phyloP scores from a whole-genome alignment of 768 basidiomycete genomes.

The Collybia nuda region DNA sequence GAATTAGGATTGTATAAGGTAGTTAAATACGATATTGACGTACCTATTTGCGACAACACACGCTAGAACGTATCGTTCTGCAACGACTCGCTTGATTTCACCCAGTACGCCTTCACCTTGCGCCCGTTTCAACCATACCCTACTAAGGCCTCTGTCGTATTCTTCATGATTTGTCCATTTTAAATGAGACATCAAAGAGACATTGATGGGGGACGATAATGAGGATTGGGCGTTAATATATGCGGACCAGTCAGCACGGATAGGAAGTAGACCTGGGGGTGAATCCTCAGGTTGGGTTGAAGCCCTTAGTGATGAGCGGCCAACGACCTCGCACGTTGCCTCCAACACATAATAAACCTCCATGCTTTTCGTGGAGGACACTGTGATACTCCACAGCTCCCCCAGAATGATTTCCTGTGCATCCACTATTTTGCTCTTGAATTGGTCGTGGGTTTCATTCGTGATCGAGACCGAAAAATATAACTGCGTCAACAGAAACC shows the following conservation, averaged over 20 bases:
- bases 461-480: slow-evolving; percentile 61
- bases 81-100: slow-evolving; percentile 43
- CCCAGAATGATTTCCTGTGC: slow-evolving; percentile 50
- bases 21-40: background rate
- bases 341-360: slow-evolving; percentile 61
- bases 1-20: background rate
- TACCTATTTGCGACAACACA: slow-evolving; percentile 76
- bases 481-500: slow-evolving; percentile 62
- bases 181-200: slow-evolving; percentile 39
- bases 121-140: slow-evolving; percentile 55
- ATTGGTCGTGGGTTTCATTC: slow-evolving; percentile 30
- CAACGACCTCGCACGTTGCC: slow-evolving; percentile 73
- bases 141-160: slow-evolving; percentile 66
- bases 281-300: background rate
- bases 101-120: slow-evolving; percentile 41
- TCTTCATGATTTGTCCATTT: slow-evolving; percentile 75
- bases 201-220: slow-evolving; percentile 11
- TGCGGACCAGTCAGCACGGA: slow-evolving; percentile 66
- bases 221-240: slow-evolving; percentile 40
- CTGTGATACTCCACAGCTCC: slow-evolving; percentile 62
- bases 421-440: slow-evolving; percentile 36
- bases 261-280: slow-evolving; percentile 4
- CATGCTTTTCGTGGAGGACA: slow-evolving; percentile 18
- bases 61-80: slow-evolving; percentile 65
- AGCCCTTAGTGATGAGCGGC: slow-evolving; percentile 24